phyloP scores from a whole-genome alignment of 805 yeast species.

The Suhomyces vadensis region DNA sequence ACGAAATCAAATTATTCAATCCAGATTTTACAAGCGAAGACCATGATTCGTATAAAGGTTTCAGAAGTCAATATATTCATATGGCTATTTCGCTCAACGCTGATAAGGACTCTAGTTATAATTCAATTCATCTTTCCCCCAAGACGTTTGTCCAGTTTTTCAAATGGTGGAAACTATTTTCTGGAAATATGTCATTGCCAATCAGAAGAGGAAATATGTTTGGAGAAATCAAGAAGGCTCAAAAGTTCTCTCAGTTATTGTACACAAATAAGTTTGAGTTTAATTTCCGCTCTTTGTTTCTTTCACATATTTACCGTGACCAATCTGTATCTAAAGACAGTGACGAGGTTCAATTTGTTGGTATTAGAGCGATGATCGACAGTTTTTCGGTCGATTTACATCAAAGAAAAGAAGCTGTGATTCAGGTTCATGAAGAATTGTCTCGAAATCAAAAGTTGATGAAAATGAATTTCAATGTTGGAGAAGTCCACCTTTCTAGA shows the following conservation, averaged over 20 bases:
- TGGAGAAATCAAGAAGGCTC: conserved; percentile 51
- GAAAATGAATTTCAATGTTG: conserved; percentile 63
- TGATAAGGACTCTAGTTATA: conserved; percentile 46
- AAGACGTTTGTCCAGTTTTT: conserved; percentile 65
- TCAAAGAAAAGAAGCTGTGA: conserved; percentile 40
- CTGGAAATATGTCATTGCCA: conserved; percentile 78
- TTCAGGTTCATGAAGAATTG: conserved; percentile 43
- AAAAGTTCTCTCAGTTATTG: conserved; percentile 74
- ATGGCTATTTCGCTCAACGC: conserved; percentile 44
- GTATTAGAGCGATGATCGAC: conserved; percentile 54
- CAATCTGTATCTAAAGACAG: conserved; percentile 40
- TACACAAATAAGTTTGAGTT: conserved; percentile 80
- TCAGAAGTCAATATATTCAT: conserved; percentile 40
- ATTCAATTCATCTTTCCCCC: conserved; percentile 79
- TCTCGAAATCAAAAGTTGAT: conserved; percentile 48
- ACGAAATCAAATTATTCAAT: conserved; percentile 55
- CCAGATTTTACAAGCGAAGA: conserved; percentile 47
- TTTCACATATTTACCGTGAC: conserved; percentile 70
- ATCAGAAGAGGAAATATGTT: conserved; percentile 74
- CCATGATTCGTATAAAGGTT: conserved; percentile 44
- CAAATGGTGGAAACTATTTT: conserved; percentile 83
- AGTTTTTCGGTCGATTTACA: conserved; percentile 42
- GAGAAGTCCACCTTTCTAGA: conserved; percentile 56
- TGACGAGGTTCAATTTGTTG: conserved; percentile 57
- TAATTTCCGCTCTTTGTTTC: conserved; percentile 66